Evolutionary conservation across 2,329 filamentous ascomycete species (phyloP).

Genomic region (Cadophora gregata): DNA sequence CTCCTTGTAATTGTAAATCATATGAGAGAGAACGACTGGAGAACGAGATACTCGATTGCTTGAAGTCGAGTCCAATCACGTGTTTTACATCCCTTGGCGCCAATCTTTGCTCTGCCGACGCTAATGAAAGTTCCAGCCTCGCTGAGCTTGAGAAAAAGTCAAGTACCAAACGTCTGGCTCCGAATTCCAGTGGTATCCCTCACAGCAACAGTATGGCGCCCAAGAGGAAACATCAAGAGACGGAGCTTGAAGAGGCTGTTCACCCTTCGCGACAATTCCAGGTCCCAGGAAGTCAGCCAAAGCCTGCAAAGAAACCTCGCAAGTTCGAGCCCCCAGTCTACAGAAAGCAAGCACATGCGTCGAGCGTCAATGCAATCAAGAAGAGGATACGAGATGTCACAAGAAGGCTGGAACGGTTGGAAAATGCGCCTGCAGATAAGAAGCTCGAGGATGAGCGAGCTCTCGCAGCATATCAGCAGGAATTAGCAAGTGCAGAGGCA

Average conservation of each 20-base stretch:
- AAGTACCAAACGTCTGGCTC: not conserved
- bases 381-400: constrained; percentile 74
- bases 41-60: not conserved
- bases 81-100: not conserved
- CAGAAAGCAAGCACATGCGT: constrained; percentile 43
- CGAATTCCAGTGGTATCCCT: not conserved
- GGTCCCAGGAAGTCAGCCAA: constrained; percentile 40
- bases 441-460: constrained; percentile 75
- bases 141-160: constrained; percentile 4
- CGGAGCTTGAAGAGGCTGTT: constrained; percentile 36
- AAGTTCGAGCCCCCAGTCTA: constrained; percentile 37
- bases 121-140: constrained; percentile 5
- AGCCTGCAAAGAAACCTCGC: constrained; percentile 43
- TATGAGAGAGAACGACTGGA: not conserved
- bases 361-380: constrained; percentile 65
- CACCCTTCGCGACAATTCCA: constrained; percentile 44
- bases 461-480: constrained; percentile 68
- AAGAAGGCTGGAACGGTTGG: constrained; percentile 65
- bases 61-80: constrained; percentile 12
- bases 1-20: not conserved
- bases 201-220: constrained; percentile 37
- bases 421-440: constrained; percentile 70
- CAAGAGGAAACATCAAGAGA: constrained; percentile 41
- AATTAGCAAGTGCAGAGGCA: constrained; percentile 63
- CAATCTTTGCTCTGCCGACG: not conserved